phyloP scores from a whole-genome alignment of 208 protist genomes.

The Trypanosoma platydactyli region DNA sequence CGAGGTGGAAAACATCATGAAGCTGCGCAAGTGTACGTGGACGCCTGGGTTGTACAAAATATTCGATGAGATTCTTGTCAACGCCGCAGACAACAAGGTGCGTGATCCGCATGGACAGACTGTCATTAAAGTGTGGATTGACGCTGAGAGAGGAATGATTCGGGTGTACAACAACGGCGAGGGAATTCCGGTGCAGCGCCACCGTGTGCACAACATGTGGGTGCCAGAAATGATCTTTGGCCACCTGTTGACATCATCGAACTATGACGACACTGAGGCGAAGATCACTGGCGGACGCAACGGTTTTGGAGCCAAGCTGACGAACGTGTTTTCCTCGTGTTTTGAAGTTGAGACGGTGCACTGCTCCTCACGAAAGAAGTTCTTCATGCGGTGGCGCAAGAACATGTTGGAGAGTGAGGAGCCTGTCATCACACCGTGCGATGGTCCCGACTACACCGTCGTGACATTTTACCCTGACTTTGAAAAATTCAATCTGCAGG shows the following conservation, averaged over 20 bases:
- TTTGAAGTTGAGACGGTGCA: constrained; percentile 98
- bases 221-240: constrained; percentile 99
- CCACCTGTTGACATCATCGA: constrained; percentile 98
- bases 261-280: constrained; percentile 99
- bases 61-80: constrained; percentile 99
- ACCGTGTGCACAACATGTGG: constrained; percentile 97
- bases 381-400: constrained; percentile 95
- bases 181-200: constrained; percentile 97
- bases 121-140: constrained; percentile 95
- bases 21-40: constrained; percentile 93
- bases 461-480: constrained; percentile 99
- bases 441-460: constrained; percentile 95
- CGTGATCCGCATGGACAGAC: constrained; percentile 92
- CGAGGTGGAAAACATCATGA: constrained; percentile 90
- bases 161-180: constrained; percentile 98
- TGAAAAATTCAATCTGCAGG: constrained; percentile 94
- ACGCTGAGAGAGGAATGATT: constrained; percentile 91
- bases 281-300: constrained; percentile 96
- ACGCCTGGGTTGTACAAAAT: constrained; percentile 99
- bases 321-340: constrained; percentile 99
- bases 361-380: constrained; percentile 87
- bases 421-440: constrained; percentile 83
- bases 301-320: constrained; percentile 99
- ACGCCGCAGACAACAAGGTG: constrained; percentile 99
- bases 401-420: constrained; percentile 97